These are phyloP conservation scores for Fabrea salina DNA, from an alignment of 169 alveolate species.

Conservation along the genomic window DNA sequence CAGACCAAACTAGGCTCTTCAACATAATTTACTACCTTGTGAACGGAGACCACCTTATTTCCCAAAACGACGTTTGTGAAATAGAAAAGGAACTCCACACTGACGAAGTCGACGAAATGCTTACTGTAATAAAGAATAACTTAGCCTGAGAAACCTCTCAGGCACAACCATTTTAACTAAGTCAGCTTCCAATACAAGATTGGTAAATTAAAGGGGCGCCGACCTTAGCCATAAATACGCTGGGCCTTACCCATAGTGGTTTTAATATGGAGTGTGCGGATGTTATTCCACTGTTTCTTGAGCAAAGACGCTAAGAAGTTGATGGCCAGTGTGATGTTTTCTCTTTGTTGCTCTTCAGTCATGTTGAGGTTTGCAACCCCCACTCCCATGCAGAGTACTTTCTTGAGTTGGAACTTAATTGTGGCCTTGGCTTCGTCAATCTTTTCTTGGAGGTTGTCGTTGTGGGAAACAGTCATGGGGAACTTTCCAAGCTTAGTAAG, in stretches of 20 bases:
- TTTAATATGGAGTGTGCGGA: conserved; percentile 96
- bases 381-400: conserved; percentile 98
- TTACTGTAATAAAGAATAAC: too few species aligned
- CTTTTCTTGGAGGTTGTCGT: conserved; percentile 94
- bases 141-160: too few species aligned
- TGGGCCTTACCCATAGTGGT: conserved; percentile 99
- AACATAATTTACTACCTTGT: too few species aligned
- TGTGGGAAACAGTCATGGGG: conserved; percentile 98
- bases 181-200: neutral
- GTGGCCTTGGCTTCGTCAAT: conserved; percentile 93
- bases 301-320: conserved; percentile 98
- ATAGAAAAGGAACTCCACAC: too few species aligned
- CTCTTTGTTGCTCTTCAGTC: conserved; percentile 96
- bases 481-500: conserved; percentile 98
- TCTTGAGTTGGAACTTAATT: conserved; percentile 89
- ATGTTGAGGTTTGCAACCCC: conserved; percentile 98
- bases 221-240: conserved; percentile 92
- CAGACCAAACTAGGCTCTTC: too few species aligned
- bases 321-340: conserved; percentile 95
- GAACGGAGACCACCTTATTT: too few species aligned
- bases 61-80: too few species aligned
- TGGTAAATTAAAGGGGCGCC: neutral
- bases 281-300: conserved; percentile 99
- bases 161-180: too few species aligned
- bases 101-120: too few species aligned